Conservation (phyloP, 768 basidiomycete species). For the Kwoniella pini region DNA sequence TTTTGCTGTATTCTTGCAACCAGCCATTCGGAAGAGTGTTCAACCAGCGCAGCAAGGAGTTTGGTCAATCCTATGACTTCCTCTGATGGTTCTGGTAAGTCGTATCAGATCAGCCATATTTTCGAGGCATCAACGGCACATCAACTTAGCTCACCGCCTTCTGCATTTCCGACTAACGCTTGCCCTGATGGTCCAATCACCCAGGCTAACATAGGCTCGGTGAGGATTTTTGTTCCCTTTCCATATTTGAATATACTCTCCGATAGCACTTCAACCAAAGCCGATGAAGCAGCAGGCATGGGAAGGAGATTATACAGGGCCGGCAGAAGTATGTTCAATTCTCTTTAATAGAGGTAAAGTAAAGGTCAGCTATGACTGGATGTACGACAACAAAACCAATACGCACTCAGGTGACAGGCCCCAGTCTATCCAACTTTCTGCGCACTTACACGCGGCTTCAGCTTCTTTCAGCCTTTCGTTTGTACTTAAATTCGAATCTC, state of each 20-base stretch:
- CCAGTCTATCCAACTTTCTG: slow-evolving; percentile 77
- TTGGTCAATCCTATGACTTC: slow-evolving; percentile 74
- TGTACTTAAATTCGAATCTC: neutral
- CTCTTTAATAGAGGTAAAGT: slow-evolving; percentile 57
- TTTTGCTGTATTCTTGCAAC: slow-evolving; percentile 64
- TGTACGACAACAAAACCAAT: no score
- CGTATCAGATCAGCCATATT: no score
- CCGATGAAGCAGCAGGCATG: slow-evolving; percentile 64
- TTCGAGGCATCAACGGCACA: no score
- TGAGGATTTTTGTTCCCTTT: slow-evolving; percentile 67
- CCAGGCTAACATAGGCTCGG: slow-evolving; percentile 86
- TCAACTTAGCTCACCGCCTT: slow-evolving; percentile 56
- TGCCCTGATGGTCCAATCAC: slow-evolving; percentile 60
- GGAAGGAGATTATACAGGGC: slow-evolving; percentile 66
- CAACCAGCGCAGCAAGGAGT: slow-evolving; percentile 75
- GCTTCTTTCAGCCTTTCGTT: slow-evolving; percentile 58
- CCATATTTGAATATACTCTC: slow-evolving; percentile 73
- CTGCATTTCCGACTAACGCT: slow-evolving; percentile 57
- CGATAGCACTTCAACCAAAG: slow-evolving; percentile 74
- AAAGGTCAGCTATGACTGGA: no score
- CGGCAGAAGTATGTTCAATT: slow-evolving; percentile 63
- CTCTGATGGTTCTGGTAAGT: slow-evolving; percentile 31
- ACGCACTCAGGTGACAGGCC: slow-evolving; percentile 69
- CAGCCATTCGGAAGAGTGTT: slow-evolving; percentile 79
- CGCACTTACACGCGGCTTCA: slow-evolving; percentile 71